Evolutionary conservation across 257 asterid genomes (phyloP).

Genomic region (Solanum corneliomulleri): DNA sequence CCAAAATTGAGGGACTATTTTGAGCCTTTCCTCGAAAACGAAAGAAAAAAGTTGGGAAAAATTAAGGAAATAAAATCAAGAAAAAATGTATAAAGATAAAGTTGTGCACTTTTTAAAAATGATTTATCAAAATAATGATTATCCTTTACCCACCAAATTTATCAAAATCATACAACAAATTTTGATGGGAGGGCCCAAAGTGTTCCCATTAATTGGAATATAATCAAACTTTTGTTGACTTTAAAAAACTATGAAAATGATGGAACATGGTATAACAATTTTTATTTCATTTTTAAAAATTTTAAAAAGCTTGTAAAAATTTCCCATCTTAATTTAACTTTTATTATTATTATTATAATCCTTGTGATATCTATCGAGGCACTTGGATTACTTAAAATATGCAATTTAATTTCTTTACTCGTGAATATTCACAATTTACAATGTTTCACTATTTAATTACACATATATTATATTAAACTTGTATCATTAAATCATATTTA

Average conservation of each 20-base stretch:
- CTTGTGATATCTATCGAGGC: neutral
- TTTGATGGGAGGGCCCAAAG: neutral
- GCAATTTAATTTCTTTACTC: neutral
- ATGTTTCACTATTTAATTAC: neutral
- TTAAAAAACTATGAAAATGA: neutral
- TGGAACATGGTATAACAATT: neutral
- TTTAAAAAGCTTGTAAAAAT: neutral
- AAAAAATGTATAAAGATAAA: neutral
- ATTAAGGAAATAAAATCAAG: neutral
- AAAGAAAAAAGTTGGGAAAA: neutral
- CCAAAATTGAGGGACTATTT: too few relatives aligned
- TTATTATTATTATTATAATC: too few relatives aligned
- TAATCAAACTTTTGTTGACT: neutral
- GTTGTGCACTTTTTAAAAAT: neutral
- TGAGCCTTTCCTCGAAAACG: rapidly evolving
- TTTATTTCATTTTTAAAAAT: too few relatives aligned
- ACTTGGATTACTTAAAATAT: neutral
- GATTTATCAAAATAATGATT: neutral
- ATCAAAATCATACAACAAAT: neutral
- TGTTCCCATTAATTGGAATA: neutral
- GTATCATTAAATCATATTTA: neutral
- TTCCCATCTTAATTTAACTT: neutral
- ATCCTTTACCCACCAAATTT: neutral
- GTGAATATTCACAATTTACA: neutral
- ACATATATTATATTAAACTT: neutral